Conservation (phyloP, 495 filamentous ascomycete genomes). For the Aspergillus panamensis region DNA sequence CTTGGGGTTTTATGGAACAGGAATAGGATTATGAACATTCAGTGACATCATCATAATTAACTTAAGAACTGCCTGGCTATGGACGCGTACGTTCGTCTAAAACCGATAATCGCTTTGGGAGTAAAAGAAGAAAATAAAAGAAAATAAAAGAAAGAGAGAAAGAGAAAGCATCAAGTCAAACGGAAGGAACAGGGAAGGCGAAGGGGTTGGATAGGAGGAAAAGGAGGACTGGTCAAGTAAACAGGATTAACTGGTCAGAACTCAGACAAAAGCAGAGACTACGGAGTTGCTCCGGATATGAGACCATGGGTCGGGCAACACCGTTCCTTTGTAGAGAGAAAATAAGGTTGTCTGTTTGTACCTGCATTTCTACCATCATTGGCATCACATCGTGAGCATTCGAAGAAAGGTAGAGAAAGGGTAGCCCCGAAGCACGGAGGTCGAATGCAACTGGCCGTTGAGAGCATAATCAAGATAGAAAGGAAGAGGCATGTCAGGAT, state of each 20-base stretch:
- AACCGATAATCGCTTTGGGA: slow-evolving; percentile 10
- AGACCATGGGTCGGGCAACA: background rate
- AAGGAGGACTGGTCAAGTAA: slow-evolving; percentile 9
- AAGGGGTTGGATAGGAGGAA: background rate
- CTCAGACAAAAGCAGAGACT: slow-evolving; percentile 14
- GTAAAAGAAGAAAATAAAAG: slow-evolving; percentile 3
- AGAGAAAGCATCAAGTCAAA: background rate
- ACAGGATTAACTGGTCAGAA: slow-evolving; percentile 15
- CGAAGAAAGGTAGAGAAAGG: slow-evolving; percentile 8
- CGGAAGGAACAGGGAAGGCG: background rate
- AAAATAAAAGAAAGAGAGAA: slow-evolving; percentile 6
- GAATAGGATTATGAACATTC: slow-evolving; percentile 6
- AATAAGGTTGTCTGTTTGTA: background rate
- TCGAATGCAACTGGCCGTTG: slow-evolving; percentile 2
- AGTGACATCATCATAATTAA: slow-evolving; percentile 17
- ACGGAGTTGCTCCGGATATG: background rate
- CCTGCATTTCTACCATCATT: slow-evolving; percentile 4
- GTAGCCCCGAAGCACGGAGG: background rate
- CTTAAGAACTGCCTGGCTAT: slow-evolving; percentile 18
- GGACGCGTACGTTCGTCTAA: slow-evolving; percentile 18
- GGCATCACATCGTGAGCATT: slow-evolving; percentile 15
- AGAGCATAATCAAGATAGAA: slow-evolving; percentile 10
- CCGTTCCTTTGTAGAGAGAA: background rate
- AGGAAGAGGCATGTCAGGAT: slow-evolving; percentile 17
- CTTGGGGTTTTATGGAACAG: background rate